Base-by-base conservation (phyloP, 2,329 filamentous ascomycete genomes). In the Dendrostoma leiphaemia region DNA sequence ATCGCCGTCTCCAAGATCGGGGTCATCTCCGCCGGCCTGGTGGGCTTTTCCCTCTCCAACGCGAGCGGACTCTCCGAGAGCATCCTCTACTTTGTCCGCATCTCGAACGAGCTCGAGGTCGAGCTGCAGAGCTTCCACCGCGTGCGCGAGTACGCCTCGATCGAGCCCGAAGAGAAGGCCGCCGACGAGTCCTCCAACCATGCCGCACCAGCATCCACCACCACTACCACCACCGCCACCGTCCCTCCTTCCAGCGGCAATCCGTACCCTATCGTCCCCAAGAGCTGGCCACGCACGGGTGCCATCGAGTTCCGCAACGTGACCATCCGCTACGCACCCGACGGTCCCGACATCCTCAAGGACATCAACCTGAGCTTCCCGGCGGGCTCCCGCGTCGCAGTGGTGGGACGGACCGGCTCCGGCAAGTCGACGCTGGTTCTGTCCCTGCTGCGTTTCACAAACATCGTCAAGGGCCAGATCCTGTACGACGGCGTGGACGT, bases 341-440 rank as follows among this genome's bases (percentile, higher is more conserved):
- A 66, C 40, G 64, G 64, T 2, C 64, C 62, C 3, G 63, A 66
- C 37, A 65, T 68, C 48, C 56, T 69, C 19, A 59, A 59, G 21
- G 59, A 66, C 38, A 54, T 69, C 26, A 64, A 55, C 34, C 56
- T 70, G 9, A 53, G 35, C 13, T 57, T 68, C 46, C 43, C 48
- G 6, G 84, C 81, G 0, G 84, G 86, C 4, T 82, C 82, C 10
- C 85, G 83, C 26, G 84, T 83, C 2, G 86, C 85, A 1, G 72
- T 90, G 13, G 82, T 87, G 7, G 86, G 86, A 2, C 80, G 86
- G 6, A 89, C 86, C 0, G 79, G 83, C 1, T 85, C 82, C 13
- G 86, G 86, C 1, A 90, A 90, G 65, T 85, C 80, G 13, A 89
- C 86, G 0, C 59, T 66, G 21, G 60, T 62, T 15, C 57, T 71